Evolutionary conservation across 148 eudicot genomes (phyloP), one percentile per base, ranked within the genome.

Genomic region (Cornus florida): DNA sequence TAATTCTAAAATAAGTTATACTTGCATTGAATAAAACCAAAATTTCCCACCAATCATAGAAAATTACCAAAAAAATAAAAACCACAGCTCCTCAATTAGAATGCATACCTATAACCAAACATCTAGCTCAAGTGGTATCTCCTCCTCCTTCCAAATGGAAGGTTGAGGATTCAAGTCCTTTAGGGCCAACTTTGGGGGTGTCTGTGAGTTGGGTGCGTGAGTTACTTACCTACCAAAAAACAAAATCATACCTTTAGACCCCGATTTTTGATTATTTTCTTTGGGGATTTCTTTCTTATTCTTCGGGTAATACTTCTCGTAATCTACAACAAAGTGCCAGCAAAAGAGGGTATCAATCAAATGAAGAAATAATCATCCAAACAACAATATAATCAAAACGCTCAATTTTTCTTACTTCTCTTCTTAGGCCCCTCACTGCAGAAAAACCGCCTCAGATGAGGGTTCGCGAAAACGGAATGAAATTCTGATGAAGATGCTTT

Each of bases 231-330:
- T 43, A 43, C 48, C 48, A 31, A 39, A 10, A 66, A 73, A n/a
- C 59, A 39, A 76, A 66, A 12, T 1, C 77, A 53, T 76, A 77
- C 84, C 84, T 77, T 84, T 84, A 38, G 76, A 68, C 13, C 75
- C 82, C 20, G 84, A 75, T 68, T 86, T 88, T 33, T 82, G 81
- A 50, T 80, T 73, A 28, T 86, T 83, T 81, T 59, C 85, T 70
- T 86, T 86, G 7, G 91, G 89, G 24, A 79, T 77, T 76, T 82
- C 84, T 67, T 78, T 79, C 87, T 82, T 86, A 28, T 84, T 60
- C 60, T 86, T 88, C 4, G 89, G 91, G 75, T 80, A 78, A 84
- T 86, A 88, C 74, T 88, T 86, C 74, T 86, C 89, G 76, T 86
- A 88, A 64, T 86, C 91, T 88, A 69, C 70, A 82, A 74, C 32